These are phyloP conservation scores for Blastosporella zonata DNA, from an alignment of 1,284 basidiomycete species.

Conservation along the genomic window DNA sequence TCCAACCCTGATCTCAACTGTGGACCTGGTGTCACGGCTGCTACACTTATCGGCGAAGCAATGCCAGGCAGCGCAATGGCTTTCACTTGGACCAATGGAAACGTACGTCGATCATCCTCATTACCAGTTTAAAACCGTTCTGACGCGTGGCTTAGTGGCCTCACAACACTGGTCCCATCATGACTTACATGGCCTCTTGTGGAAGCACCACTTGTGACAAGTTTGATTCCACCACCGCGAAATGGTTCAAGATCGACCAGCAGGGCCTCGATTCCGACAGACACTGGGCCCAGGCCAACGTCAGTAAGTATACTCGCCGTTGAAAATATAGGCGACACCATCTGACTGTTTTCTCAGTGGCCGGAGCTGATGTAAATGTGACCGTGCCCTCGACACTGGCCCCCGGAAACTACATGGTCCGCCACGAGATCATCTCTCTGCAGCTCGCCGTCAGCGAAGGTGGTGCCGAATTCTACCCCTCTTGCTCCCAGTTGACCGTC, in stretches of 20 bases:
- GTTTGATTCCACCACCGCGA: constrained; percentile 53
- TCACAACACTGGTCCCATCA: constrained; percentile 67
- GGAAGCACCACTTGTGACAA: constrained; percentile 53
- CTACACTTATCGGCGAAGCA: constrained; percentile 50
- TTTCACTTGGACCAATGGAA: constrained; percentile 56
- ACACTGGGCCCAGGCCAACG: constrained; percentile 34
- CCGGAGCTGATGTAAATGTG: constrained; percentile 38
- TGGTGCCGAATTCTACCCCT: constrained; percentile 72
- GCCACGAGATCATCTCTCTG: constrained; percentile 71
- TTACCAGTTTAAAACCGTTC: constrained; percentile 3
- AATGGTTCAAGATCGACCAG: constrained; percentile 67
- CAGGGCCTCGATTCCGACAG: constrained; percentile 29
- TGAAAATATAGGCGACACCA: neutral
- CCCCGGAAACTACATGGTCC: constrained; percentile 65
- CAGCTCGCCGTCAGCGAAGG: constrained; percentile 52
- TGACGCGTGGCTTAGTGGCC: constrained; percentile 50
- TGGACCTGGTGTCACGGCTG: constrained; percentile 52
- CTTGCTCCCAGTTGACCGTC: constrained; percentile 62
- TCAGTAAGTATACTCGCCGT: constrained; percentile 30
- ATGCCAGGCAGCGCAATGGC: constrained; percentile 61
- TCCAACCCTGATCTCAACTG: constrained; percentile 59
- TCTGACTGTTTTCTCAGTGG: constrained; percentile 20
- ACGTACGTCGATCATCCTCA: constrained; percentile 36
- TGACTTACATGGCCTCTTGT: constrained; percentile 71
- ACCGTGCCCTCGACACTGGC: constrained; percentile 54